A percentile compares a stretch with the other conserved stretches of the same genome.
Conservation (phyloP, 768 basidiomycete genomes). For the Termitomyces sp. region DNA sequence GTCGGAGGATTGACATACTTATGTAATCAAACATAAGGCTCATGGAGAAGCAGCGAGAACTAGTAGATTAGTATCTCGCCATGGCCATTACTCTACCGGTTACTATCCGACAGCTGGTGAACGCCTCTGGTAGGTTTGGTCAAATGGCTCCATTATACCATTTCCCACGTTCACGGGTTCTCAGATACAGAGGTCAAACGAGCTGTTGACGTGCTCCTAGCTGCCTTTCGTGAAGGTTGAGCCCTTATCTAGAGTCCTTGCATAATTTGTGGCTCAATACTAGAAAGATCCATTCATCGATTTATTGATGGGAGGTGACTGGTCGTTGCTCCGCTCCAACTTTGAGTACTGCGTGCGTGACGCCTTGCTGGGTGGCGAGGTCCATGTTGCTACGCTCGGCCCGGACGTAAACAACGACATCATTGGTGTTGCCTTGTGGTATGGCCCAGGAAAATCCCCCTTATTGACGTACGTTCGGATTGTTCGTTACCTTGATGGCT, state of each 20-base stretch:
- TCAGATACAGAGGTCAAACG: constrained; percentile 9
- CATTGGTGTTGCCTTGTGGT: constrained; percentile 26
- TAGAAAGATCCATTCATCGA: constrained; percentile 15
- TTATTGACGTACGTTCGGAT: constrained; percentile 16
- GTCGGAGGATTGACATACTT: too few relatives aligned
- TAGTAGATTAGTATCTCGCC: not conserved
- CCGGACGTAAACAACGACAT: constrained; percentile 17
- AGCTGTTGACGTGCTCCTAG: constrained; percentile 4
- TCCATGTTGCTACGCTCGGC: constrained; percentile 20
- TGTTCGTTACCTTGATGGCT: not conserved
- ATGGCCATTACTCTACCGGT: not conserved
- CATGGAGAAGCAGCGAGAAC: not conserved
- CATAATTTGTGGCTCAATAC: not conserved
- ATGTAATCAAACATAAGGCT: too few relatives aligned
- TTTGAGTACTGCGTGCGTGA: constrained; percentile 16
- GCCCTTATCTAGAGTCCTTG: not conserved
- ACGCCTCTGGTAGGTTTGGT: constrained; percentile 5
- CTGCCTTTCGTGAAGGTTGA: too few relatives aligned
- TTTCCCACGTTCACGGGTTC: not conserved
- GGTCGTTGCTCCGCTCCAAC: constrained; percentile 10
- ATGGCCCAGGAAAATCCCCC: constrained; percentile 21
- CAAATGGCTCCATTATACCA: not conserved
- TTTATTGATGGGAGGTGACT: constrained; percentile 14
- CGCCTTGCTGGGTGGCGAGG: constrained; percentile 20
- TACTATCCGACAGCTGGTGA: constrained; percentile 5